phyloP scores from a whole-genome alignment of 805 yeast species.

The Ogataea paradorogensis region DNA sequence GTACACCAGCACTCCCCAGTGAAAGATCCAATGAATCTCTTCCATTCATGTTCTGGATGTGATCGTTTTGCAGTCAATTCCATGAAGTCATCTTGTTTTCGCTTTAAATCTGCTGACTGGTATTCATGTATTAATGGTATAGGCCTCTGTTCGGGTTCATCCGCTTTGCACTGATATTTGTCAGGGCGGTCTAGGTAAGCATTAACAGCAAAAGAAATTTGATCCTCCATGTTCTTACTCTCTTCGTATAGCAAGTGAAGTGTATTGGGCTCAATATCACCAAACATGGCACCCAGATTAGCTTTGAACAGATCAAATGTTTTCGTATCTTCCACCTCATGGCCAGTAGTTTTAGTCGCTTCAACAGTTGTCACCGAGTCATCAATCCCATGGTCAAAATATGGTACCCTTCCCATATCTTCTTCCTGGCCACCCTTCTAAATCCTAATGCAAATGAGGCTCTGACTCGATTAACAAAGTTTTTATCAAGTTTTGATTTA shows the following conservation, averaged over 20 bases:
- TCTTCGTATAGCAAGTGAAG: slow-evolving; percentile 27
- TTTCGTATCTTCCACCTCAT: neutral
- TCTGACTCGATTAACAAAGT: too few species aligned
- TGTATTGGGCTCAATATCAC: slow-evolving; percentile 27
- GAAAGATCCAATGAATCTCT: slow-evolving; percentile 53
- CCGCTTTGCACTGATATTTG: neutral
- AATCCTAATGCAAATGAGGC: too few species aligned
- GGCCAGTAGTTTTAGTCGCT: neutral
- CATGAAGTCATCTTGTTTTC: neutral
- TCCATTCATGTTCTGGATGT: slow-evolving; percentile 23
- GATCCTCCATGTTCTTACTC: slow-evolving; percentile 27
- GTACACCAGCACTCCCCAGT: slow-evolving; percentile 71
- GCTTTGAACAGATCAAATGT: neutral
- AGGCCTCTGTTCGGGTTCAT: neutral
- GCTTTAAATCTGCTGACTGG: neutral
- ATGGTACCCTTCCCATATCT: neutral
- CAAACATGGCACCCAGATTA: slow-evolving; percentile 30
- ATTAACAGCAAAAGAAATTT: slow-evolving; percentile 38
- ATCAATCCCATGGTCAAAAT: neutral
- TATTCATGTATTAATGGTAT: neutral
- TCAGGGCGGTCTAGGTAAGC: slow-evolving; percentile 35
- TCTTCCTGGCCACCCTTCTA: neutral
- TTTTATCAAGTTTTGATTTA: too few species aligned
- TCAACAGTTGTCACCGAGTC: neutral
- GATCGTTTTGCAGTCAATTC: slow-evolving; percentile 7